Conservation (phyloP, 768 basidiomycete species). For the Tylopilus sp. region DNA sequence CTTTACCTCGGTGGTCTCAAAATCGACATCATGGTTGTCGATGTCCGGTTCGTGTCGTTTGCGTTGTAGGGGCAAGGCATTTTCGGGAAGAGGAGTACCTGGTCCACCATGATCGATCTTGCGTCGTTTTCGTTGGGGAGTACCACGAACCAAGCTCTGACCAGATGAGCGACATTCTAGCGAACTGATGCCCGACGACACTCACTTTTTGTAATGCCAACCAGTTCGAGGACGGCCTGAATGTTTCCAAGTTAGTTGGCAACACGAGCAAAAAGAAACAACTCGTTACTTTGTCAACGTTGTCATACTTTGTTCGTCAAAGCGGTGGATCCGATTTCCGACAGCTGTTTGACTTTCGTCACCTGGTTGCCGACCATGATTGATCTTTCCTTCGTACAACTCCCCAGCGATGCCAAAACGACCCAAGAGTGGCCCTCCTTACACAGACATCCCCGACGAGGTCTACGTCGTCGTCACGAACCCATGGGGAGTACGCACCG, state of each 20-base stretch:
- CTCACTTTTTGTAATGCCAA: conserved; percentile 51
- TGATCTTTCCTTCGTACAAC: conserved; percentile 1
- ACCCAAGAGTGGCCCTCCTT: conserved; percentile 27
- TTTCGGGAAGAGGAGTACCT: background rate
- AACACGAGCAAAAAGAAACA: background rate
- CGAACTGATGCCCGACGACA: background rate
- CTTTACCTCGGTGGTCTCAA: conserved; percentile 19
- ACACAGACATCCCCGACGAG: conserved; percentile 18
- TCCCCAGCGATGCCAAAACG: conserved; percentile 16
- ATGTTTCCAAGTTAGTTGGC: background rate
- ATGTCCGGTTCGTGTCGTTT: background rate
- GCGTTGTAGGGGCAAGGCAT: background rate
- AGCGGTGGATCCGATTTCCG: background rate
- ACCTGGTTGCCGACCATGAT: background rate
- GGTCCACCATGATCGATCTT: conserved; percentile 13
- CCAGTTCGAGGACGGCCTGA: conserved; percentile 53
- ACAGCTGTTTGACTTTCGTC: background rate
- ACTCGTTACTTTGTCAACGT: conserved; percentile 12
- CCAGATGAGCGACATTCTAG: background rate
- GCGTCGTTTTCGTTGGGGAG: conserved; percentile 15
- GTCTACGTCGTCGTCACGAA: conserved; percentile 23
- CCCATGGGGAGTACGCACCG: conserved; percentile 22
- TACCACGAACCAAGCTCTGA: conserved; percentile 11
- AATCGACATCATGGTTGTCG: background rate
- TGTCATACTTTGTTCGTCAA: conserved; percentile 4